phyloP scores from a whole-genome alignment of 2,329 filamentous ascomycete species.

The Sporothrix pallida region DNA sequence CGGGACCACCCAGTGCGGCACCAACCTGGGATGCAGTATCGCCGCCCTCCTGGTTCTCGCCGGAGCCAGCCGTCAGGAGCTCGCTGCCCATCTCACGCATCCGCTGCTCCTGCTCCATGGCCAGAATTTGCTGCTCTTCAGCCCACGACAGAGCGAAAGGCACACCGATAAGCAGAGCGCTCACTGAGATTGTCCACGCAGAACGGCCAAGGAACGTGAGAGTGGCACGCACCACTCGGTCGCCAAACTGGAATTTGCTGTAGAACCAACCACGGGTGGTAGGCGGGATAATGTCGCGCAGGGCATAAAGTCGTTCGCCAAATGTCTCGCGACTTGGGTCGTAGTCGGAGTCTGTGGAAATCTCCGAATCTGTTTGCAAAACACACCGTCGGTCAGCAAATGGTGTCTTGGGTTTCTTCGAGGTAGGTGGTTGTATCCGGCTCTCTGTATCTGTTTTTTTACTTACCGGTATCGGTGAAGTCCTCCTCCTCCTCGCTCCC shows the following conservation, averaged over 20 bases:
- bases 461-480: constrained; percentile 87
- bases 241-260: constrained; percentile 61
- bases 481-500: constrained; percentile 82
- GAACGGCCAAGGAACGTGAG: constrained; percentile 80
- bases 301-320: constrained; percentile 71
- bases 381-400: background rate
- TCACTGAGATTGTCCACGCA: constrained; percentile 89
- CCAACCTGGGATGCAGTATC: constrained; percentile 58
- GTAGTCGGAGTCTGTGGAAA: constrained; percentile 79
- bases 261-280: constrained; percentile 72
- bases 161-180: constrained; percentile 85
- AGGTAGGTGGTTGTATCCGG: background rate
- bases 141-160: constrained; percentile 91
- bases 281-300: constrained; percentile 78
- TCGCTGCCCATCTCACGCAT: constrained; percentile 93
- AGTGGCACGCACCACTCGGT: constrained; percentile 63
- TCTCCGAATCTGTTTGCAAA: constrained; percentile 70
- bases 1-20: constrained; percentile 55
- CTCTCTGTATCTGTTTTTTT: background rate
- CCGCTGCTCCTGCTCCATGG: constrained; percentile 97
- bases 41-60: constrained; percentile 42
- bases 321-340: constrained; percentile 65
- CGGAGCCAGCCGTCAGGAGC: constrained; percentile 57
- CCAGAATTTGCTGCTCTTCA: constrained; percentile 94
- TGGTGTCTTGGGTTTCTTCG: background rate